Conservation (phyloP, 75 land plant species). For the Gnetum montanum region DNA sequence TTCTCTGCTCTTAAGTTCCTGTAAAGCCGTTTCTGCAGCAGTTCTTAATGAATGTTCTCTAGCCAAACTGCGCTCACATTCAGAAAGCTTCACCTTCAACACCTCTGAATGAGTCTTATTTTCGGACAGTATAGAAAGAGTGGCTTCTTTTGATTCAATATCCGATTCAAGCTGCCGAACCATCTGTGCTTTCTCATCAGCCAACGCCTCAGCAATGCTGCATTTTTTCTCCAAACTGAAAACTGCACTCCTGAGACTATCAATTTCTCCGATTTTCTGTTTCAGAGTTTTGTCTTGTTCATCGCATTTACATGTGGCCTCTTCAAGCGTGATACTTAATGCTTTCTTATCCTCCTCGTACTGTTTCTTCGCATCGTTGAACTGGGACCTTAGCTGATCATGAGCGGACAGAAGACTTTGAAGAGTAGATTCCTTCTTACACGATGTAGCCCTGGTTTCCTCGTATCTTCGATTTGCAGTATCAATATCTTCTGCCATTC, state of each 20-base stretch:
- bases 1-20: slow-evolving; percentile 26
- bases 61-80: not conserved
- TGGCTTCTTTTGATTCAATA: not conserved
- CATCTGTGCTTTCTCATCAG: not conserved
- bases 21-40: not conserved
- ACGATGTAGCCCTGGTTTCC: slow-evolving; percentile 20
- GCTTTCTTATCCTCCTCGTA: slow-evolving; percentile 26
- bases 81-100: slow-evolving; percentile 8
- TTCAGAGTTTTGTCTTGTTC: slow-evolving; percentile 21
- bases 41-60: not conserved
- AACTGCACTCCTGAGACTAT: slow-evolving; percentile 21
- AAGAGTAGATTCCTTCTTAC: slow-evolving; percentile 23
- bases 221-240: slow-evolving; percentile 26
- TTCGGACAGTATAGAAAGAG: not conserved
- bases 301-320: slow-evolving; percentile 26
- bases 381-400: slow-evolving; percentile 31
- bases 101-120: slow-evolving; percentile 1
- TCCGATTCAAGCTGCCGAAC: not conserved
- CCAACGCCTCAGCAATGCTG: slow-evolving; percentile 19
- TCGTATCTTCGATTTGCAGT: slow-evolving; percentile 11
- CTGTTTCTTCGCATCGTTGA: slow-evolving; percentile 8
- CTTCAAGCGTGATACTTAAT: slow-evolving; percentile 27
- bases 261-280: slow-evolving; percentile 24
- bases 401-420: slow-evolving; percentile 16
- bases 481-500: slow-evolving; percentile 20